A percentile compares a stretch with the other conserved stretches of the same genome.
phyloP scores from a whole-genome alignment of 345 rosid species.

The Gossypium thurberi region DNA sequence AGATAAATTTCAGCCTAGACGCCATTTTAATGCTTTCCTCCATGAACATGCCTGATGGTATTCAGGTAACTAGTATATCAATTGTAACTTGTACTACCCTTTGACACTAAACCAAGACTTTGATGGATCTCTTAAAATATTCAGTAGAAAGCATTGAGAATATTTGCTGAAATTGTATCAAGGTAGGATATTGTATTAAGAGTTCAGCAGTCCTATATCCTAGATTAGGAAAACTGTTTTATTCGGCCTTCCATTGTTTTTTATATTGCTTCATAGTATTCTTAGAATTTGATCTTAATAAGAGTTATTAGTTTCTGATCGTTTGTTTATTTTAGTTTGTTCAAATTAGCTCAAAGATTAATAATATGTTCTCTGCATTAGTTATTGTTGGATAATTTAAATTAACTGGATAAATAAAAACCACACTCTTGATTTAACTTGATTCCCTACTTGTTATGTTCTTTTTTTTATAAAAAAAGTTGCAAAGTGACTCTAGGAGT shows the following conservation, averaged over 20 bases:
- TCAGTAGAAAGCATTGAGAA: neutral
- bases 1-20: constrained; percentile 73
- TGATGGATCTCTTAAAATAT: neutral
- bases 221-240: neutral
- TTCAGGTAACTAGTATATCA: constrained; percentile 47
- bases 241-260: neutral
- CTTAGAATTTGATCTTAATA: neutral
- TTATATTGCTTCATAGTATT: neutral
- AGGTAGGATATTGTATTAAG: neutral
- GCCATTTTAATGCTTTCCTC: constrained; percentile 91
- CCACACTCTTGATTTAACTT: neutral
- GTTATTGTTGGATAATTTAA: neutral
- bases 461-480: neutral
- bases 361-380: neutral
- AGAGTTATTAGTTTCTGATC: neutral
- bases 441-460: neutral
- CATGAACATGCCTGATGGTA: constrained; percentile 90
- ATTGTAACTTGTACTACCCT: neutral
- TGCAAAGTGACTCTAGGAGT: neutral
- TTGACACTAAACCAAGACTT: neutral
- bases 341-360: neutral
- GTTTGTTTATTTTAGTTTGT: neutral
- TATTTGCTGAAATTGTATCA: neutral
- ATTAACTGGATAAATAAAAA: neutral
- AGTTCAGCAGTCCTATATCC: neutral